Percentiles rank a stretch among this genome's conserved stretches.
Evolutionary conservation across 1,284 basidiomycete genomes (phyloP).

Genomic region (Mycena sp.): DNA sequence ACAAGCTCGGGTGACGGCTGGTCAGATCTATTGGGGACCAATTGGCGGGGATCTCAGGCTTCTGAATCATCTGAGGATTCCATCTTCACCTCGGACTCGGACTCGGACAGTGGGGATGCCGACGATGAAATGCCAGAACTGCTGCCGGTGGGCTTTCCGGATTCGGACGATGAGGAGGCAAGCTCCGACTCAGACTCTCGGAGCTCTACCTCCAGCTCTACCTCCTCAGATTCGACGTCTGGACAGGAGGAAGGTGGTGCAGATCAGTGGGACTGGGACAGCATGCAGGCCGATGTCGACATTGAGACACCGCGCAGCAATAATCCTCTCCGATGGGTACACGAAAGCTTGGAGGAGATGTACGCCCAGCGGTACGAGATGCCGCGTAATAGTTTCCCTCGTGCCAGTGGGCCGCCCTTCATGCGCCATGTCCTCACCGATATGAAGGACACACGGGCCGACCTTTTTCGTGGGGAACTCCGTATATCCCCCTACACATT

Average conservation of each 20-base stretch:
- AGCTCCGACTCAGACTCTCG: background rate
- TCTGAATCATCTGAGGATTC: background rate
- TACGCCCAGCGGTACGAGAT: too few species aligned
- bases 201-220: background rate
- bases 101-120: conserved; percentile 5
- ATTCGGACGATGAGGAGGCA: conserved; percentile 8
- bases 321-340: conserved; percentile 7
- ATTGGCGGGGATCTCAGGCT: conserved; percentile 4
- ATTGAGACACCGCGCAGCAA: background rate
- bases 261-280: background rate
- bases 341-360: too few species aligned
- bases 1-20: background rate
- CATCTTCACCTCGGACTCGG: background rate
- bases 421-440: conserved; percentile 7
- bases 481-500: conserved; percentile 19
- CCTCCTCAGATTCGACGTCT: background rate
- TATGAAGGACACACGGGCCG: background rate
- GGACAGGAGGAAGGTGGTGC: background rate
- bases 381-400: conserved; percentile 6
- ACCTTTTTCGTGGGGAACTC: conserved; percentile 17
- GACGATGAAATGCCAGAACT: conserved; percentile 13
- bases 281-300: background rate
- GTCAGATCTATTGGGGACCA: conserved; percentile 10
- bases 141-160: background rate
- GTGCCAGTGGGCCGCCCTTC: background rate